Evolutionary conservation across 495 filamentous ascomycete genomes (phyloP).

Genomic region (Tricharina praecox): DNA sequence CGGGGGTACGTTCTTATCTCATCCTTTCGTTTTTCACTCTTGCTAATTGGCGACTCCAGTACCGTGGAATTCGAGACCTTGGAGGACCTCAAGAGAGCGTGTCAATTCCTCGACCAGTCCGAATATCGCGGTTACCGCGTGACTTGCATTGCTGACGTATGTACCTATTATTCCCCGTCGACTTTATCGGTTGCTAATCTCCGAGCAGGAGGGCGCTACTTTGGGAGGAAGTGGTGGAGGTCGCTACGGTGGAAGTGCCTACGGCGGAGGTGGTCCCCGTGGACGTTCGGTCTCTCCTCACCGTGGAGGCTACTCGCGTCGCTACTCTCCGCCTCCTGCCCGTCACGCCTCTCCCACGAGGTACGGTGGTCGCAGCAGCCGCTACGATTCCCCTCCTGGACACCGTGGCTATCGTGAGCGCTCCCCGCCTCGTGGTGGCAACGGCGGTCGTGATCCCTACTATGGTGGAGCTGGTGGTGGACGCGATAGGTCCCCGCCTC

Average conservation of each 20-base stretch:
- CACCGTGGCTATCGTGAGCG: slow-evolving; percentile 26
- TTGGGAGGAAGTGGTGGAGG: slow-evolving; percentile 9
- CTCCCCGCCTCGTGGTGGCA: slow-evolving; percentile 18
- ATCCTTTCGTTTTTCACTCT: not conserved
- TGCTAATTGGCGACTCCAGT: slow-evolving; percentile 34
- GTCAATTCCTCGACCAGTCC: slow-evolving; percentile 77
- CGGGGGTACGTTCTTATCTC: slow-evolving; percentile 55
- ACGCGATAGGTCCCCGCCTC: slow-evolving; percentile 21
- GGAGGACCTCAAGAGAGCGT: slow-evolving; percentile 70
- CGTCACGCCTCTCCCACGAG: slow-evolving; percentile 4
- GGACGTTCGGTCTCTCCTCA: slow-evolving; percentile 21
- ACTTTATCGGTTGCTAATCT: too few relatives aligned
- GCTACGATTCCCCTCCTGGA: slow-evolving; percentile 25
- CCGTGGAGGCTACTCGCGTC: slow-evolving; percentile 17
- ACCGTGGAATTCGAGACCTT: slow-evolving; percentile 97
- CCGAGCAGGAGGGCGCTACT: slow-evolving; percentile 6
- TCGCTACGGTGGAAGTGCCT: slow-evolving; percentile 6
- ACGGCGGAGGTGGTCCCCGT: slow-evolving; percentile 21
- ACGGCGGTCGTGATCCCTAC: slow-evolving; percentile 22
- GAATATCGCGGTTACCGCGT: slow-evolving; percentile 83
- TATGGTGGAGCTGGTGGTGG: slow-evolving; percentile 15
- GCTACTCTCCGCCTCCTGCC: slow-evolving; percentile 20
- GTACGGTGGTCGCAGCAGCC: slow-evolving; percentile 9
- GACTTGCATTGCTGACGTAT: slow-evolving; percentile 70
- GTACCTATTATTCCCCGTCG: too few relatives aligned